These are phyloP conservation scores for Pythium rishiriense DNA, from an alignment of 352 stramenopile genomes.

Conservation along the genomic window DNA sequence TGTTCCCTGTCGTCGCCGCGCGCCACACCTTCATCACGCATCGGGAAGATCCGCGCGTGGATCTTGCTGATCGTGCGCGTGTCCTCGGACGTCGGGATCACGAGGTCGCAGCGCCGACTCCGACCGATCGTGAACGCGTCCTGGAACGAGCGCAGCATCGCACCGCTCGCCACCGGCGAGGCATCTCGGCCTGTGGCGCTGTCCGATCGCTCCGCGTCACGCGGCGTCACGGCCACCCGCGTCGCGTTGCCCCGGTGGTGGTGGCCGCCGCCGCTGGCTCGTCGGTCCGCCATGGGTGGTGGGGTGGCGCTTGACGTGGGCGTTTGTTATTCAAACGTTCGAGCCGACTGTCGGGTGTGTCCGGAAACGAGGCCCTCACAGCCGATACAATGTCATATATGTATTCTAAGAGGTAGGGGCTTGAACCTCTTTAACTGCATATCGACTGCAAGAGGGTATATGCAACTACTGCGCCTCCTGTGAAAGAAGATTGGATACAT, in stretches of 20 bases:
- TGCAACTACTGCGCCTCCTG: not conserved
- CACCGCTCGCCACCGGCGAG: conserved; percentile 10
- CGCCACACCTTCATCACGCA: conserved; percentile 24
- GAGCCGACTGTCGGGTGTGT: not conserved
- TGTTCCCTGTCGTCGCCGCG: not conserved
- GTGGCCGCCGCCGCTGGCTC: conserved; percentile 6
- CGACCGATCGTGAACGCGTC: conserved; percentile 68
- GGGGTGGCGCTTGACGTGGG: not conserved
- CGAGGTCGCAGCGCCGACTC: conserved; percentile 67
- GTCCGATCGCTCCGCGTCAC: conserved; percentile 6
- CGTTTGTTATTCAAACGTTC: conserved; percentile 22
- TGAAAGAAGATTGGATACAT: not conserved
- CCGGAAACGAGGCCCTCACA: no score
- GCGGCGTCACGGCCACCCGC: conserved; percentile 1
- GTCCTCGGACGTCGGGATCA: conserved; percentile 66
- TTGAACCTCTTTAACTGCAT: not conserved
- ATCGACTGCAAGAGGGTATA: not conserved
- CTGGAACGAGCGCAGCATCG: conserved; percentile 34
- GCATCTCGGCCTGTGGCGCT: not conserved
- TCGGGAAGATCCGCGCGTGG: conserved; percentile 61
- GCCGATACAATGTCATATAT: no score
- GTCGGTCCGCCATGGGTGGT: conserved; percentile 21
- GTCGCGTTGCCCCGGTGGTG: conserved; percentile 20
- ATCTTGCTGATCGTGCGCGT: conserved; percentile 79
- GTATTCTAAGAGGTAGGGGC: conserved; percentile 1